Evolutionary conservation across 495 filamentous ascomycete genomes (phyloP).

Genomic region (Podospora pseudopauciseta): DNA sequence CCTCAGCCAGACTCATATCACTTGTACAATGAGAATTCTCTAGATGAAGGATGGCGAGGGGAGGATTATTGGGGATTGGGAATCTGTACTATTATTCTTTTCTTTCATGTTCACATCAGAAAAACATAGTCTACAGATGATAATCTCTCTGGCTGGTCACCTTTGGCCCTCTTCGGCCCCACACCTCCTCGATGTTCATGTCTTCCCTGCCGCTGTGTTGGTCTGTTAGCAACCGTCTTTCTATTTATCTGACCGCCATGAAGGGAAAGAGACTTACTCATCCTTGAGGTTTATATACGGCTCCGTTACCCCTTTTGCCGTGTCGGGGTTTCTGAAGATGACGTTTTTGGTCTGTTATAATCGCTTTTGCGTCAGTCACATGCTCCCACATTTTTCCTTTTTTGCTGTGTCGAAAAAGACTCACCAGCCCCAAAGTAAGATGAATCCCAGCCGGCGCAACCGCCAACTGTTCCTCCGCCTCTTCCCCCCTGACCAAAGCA

Average conservation of each 20-base stretch:
- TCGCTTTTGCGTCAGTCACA: not conserved
- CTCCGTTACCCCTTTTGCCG: slow-evolving; percentile 42
- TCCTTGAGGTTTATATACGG: slow-evolving; percentile 41
- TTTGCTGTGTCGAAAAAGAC: slow-evolving; percentile 13
- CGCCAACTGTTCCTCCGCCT: slow-evolving; percentile 31
- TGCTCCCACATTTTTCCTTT: too few relatives aligned
- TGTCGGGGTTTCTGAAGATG: slow-evolving; percentile 49
- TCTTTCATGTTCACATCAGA: not conserved
- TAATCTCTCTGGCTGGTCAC: slow-evolving; percentile 36
- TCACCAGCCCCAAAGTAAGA: slow-evolving; percentile 51
- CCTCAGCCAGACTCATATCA: not conserved
- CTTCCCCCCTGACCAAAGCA: slow-evolving; percentile 37
- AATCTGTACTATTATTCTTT: not conserved
- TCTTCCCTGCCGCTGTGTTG: slow-evolving; percentile 42
- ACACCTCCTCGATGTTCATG: slow-evolving; percentile 49
- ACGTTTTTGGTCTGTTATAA: slow-evolving; percentile 43
- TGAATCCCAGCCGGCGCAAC: slow-evolving; percentile 45
- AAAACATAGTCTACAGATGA: slow-evolving; percentile 28
- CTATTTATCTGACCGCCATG: not conserved
- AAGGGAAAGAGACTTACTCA: slow-evolving; percentile 40
- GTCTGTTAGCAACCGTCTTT: slow-evolving; percentile 18
- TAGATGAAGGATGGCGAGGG: not conserved
- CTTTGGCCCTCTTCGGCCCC: slow-evolving; percentile 40
- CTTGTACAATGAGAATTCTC: not conserved
- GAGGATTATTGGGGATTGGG: not conserved